Evolutionary conservation across 306 rosid species (phyloP), one percentile per base, ranked within the genome.

Genomic region (Lathyrus sativus): DNA sequence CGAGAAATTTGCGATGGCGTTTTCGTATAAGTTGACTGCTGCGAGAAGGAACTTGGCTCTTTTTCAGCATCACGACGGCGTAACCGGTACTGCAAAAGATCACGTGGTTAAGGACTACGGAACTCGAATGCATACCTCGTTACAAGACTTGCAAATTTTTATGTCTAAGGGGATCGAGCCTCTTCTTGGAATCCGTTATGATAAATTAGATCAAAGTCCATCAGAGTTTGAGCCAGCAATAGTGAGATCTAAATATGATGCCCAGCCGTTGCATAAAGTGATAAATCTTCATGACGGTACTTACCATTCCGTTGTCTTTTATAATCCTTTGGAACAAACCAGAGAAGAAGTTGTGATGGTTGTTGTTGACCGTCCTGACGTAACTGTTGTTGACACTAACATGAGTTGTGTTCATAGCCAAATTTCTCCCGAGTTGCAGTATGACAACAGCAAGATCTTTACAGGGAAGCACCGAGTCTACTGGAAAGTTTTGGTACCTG

Each of bases 41-140:
- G 99, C 97, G 14, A 88, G 99, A 81, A 90, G 99, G 77, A 93
- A 93, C 72, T 81, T 93, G 54, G 99, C 99, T 66, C 99, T 93
- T 76, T 93, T 93, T 78, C 99, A 93, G 89, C 99, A 93, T 80
- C 99, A 93, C 73, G 99, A 93, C 64, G 99, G 99, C 39, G 99
- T 93, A 64, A 90, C 99, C 11, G 99, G 99, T 72, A 93, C 99
- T 48, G 99, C 99, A 57, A 93, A 90, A 76, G 97, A 93, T 76
- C 90, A 93, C 7, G 97, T 93, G 72, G 99, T 93, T 64, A 74
- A 55, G 67, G 97, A 93, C 82, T 93, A 93, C 22, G 99, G 99
- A 72, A 79, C 76, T 70, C 89, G 99, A 67, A 93, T 93, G 99
- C 90, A 93, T 73, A 88, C 84, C 64, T 93, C 97, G 24, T 78